These are phyloP conservation scores for Rhytidhysteron rufulum DNA, from an alignment of 2,329 filamentous ascomycete species.

Conservation along the genomic window DNA sequence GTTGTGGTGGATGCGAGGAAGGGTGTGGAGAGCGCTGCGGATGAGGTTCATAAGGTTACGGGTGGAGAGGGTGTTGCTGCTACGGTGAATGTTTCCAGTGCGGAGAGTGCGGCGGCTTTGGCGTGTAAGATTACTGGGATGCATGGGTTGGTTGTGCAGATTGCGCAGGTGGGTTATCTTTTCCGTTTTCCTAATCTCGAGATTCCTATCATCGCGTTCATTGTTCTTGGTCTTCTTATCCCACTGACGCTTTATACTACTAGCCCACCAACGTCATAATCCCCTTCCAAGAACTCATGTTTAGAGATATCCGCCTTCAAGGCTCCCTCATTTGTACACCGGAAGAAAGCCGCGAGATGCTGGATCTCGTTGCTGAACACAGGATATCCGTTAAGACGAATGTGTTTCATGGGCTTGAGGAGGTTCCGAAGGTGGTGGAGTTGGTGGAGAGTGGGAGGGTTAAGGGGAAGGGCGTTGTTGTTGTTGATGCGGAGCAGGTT, in stretches of 20 bases:
- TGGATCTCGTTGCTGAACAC: conserved; percentile 44
- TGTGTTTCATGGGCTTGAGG: conserved; percentile 50
- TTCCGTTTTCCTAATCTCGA: not conserved
- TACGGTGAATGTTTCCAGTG: conserved; percentile 54
- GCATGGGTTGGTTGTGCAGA: conserved; percentile 57
- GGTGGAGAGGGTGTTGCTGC: conserved; percentile 49
- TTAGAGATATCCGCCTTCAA: conserved; percentile 50
- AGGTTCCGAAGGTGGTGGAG: conserved; percentile 49
- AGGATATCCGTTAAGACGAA: conserved; percentile 50
- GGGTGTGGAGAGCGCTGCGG: conserved; percentile 46
- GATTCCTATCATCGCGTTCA: too few relatives aligned
- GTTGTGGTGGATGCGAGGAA: conserved; percentile 50
- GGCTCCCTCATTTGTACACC: conserved; percentile 45
- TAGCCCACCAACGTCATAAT: conserved; percentile 36
- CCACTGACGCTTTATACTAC: not conserved
- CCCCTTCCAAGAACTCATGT: conserved; percentile 48
- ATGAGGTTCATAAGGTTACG: conserved; percentile 47
- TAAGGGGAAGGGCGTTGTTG: conserved; percentile 52
- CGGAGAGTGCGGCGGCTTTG: conserved; percentile 46
- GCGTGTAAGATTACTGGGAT: conserved; percentile 56
- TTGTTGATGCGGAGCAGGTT: conserved; percentile 49
- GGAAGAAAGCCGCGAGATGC: conserved; percentile 46
- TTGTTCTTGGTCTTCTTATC: not conserved
- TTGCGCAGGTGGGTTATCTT: conserved; percentile 46
- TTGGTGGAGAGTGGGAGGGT: conserved; percentile 52